Evolutionary conservation across 208 protist species (phyloP).

Genomic region (Crithidia expoeki): DNA sequence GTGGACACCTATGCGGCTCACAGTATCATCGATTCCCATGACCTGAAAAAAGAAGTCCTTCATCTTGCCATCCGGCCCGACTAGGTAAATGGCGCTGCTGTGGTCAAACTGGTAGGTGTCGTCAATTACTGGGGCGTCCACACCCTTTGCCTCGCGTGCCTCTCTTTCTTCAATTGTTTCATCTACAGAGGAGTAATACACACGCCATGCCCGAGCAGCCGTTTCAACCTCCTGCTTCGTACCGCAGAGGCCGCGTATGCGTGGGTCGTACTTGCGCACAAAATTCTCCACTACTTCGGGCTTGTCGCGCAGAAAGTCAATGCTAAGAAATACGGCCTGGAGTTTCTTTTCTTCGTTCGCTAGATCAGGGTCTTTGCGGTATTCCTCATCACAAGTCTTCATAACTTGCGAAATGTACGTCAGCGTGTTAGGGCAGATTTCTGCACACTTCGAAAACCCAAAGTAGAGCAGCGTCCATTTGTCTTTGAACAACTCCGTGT

Average conservation of each 20-base stretch:
- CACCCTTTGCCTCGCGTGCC: conserved; percentile 60
- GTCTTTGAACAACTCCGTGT: conserved; percentile 68
- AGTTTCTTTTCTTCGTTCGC: conserved; percentile 49
- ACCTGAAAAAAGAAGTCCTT: conserved; percentile 90
- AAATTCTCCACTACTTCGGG: conserved; percentile 71
- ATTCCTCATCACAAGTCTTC: conserved; percentile 46
- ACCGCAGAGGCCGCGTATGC: conserved; percentile 69
- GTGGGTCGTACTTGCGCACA: conserved; percentile 62
- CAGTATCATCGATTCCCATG: conserved; percentile 70
- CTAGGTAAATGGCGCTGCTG: conserved; percentile 86
- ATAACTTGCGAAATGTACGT: conserved; percentile 74
- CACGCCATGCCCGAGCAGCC: conserved; percentile 69
- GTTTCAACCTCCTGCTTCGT: conserved; percentile 50
- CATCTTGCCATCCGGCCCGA: conserved; percentile 86
- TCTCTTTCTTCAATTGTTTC: conserved; percentile 80
- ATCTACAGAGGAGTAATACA: conserved; percentile 86
- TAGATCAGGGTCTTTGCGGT: conserved; percentile 33
- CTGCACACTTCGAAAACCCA: conserved; percentile 88
- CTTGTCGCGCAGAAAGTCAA: conserved; percentile 81
- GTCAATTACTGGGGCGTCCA: conserved; percentile 55
- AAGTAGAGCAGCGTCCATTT: conserved; percentile 89
- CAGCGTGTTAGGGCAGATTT: conserved; percentile 82
- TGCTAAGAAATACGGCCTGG: conserved; percentile 78
- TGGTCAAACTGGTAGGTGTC: conserved; percentile 90
- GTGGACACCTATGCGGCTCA: conserved; percentile 73